Base-by-base conservation (phyloP, 1,284 basidiomycete genomes). In the Neolentinus lepideus region DNA sequence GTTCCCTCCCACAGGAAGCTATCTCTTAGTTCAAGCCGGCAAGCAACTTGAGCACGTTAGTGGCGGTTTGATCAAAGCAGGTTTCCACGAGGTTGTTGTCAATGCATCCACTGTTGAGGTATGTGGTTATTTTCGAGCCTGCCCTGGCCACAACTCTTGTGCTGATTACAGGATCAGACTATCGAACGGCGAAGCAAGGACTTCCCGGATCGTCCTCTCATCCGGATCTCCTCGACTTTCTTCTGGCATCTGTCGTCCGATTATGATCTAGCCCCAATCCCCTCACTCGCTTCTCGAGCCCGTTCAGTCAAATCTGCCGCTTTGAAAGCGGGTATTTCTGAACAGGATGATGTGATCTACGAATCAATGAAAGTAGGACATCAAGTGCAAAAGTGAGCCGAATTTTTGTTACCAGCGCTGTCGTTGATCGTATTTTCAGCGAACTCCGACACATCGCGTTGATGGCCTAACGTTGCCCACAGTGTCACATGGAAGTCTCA, bases 191-290 rank as follows among this genome's bases (percentile, higher is more conserved):
- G 86, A 43, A 85, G 80, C 62, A 59, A 63, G 2, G 71, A 78
- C 54, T 74, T 77, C 60, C 85, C 90, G 0, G 77, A 83, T 54
- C 83, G 93, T n/a, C 93, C 93, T 12, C 75, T 88, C 36, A 92
- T 94, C 61, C 85, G 94, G 21, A 93, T 97, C 60, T 95, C 92
- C 3, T 94, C 91, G 1, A 96, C 93, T 0, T 94, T 95, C 75
- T 96, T 96, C 75, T 94, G 88, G 87, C 92, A 94, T 65, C 78
- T 96, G 31, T 92, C 88, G 0, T 92, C 90, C 2, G 93, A 95
- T 67, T 87, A 81, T 60, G 80, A 87, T 55, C 77, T 94, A 19
- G 73, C 68, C 1, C 83, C 90, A 2, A 80, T 92, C 14, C 76
- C 81, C 1, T 64, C 68, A 0, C 72, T 94, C n/a, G 65, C 69